Evolutionary conservation across 1,139 yeast genomes (phyloP), one percentile per base, ranked within the genome.

Genomic region (Williopsis jadinii): DNA sequence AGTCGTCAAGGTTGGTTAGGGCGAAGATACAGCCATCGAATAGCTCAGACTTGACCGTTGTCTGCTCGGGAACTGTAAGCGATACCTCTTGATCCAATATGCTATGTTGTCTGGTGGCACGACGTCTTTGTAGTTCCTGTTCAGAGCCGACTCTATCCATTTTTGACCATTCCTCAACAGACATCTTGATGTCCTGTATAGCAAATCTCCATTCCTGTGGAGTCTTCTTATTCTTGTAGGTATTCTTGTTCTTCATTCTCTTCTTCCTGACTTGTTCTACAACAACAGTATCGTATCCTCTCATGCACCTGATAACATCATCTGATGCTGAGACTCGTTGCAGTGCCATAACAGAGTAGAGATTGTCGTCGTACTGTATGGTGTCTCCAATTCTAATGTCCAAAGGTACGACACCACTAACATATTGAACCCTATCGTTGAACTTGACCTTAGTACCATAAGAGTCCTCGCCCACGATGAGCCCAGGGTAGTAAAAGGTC

Each of bases 231-330:
- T 8, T 11, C 10, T 39, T 41, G 3, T 32, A 26, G 19, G 34
- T n/a, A 3, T 19, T 26, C 27, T 30, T 35, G 28, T 37, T 43
- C 35, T 45, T 48, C 8, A 56, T 56, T 30, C 50, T 37, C 3
- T 53, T 46, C 38, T 62, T 63, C 47, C 56, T 45, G 13, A 57
- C 43, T 37, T 61, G 61, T 42, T 56, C 60, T 8, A 72, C 56
- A 46, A 65, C 56, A 2, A 76, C 70, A 3, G 67, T 57, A 54
- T 78, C 78, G 53, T 65, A 80, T 0, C 87, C 87, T 51, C 86
- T 60, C 42, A 78, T 64, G 52, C 86, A 80, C 34, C 64, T 57
- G 6, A 79, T 68, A 0, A 51, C 42, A 8, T 41, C 41, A 4
- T 53, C 53, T 2, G 53, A 52, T 8, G 39, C 40, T 33, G 35